These are phyloP conservation scores for Collybiopsis confluens DNA, from an alignment of 768 basidiomycete genomes.

Conservation along the genomic window DNA sequence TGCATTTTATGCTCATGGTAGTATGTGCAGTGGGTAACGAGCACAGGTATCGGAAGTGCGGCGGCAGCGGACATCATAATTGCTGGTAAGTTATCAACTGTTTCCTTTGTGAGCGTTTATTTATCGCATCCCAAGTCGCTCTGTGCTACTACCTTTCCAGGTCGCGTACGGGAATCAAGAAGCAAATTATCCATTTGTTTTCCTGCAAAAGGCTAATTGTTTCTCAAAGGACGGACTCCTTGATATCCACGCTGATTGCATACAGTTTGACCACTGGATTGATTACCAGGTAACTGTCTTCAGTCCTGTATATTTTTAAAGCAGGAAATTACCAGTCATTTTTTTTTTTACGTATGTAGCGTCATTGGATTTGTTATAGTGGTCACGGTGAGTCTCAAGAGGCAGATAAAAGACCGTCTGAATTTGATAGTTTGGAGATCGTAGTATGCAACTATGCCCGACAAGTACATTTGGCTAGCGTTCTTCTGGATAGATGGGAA, in stretches of 20 bases:
- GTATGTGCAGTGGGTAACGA: slow-evolving; percentile 41
- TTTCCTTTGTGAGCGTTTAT: too few species aligned
- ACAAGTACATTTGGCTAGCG: slow-evolving; percentile 42
- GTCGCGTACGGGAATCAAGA: slow-evolving; percentile 41
- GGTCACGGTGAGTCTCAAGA: slow-evolving; percentile 27
- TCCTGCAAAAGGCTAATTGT: not conserved
- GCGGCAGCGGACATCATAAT: slow-evolving; percentile 48
- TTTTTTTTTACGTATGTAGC: slow-evolving; percentile 16
- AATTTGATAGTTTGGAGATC: not conserved
- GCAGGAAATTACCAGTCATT: too few species aligned
- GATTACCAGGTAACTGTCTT: slow-evolving; percentile 41
- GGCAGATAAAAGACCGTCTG: not conserved
- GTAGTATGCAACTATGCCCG: slow-evolving; percentile 43
- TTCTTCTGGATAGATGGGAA: slow-evolving; percentile 51
- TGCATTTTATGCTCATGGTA: too few species aligned
- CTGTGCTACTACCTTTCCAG: slow-evolving; percentile 46
- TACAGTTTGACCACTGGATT: slow-evolving; percentile 43
- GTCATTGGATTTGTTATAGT: slow-evolving; percentile 38
- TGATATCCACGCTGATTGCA: slow-evolving; percentile 38
- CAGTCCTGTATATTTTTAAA: too few species aligned
- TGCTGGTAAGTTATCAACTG: slow-evolving; percentile 19
- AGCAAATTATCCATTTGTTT: slow-evolving; percentile 1
- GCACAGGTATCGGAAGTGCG: slow-evolving; percentile 41
- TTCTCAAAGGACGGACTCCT: slow-evolving; percentile 34
- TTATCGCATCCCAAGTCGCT: slow-evolving; percentile 10